Percentiles rank a stretch among this genome's conserved stretches.
These are phyloP conservation scores for Fusarium subtropicale DNA, from an alignment of 2,329 filamentous ascomycete genomes.

Conservation along the genomic window DNA sequence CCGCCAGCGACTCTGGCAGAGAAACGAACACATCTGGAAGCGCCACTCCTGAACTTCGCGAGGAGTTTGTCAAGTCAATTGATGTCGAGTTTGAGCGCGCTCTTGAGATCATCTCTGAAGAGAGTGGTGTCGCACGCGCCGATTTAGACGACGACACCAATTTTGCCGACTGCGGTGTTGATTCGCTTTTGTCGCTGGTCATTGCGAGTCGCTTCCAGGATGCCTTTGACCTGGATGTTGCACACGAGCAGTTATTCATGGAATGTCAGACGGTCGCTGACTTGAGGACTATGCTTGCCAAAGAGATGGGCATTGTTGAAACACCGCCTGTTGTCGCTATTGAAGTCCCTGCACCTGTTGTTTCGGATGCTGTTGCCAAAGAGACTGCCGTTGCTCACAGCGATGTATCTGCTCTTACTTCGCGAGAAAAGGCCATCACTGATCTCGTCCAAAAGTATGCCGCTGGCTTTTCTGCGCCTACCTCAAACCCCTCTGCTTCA, in stretches of 20 bases:
- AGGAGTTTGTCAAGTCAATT: slow-evolving; percentile 6
- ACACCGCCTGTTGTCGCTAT: not conserved
- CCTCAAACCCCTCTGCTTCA: not conserved
- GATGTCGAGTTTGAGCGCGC: slow-evolving; percentile 34
- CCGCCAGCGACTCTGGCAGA: slow-evolving; percentile 23
- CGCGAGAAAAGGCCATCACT: slow-evolving; percentile 8
- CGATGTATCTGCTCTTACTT: not conserved
- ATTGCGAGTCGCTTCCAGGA: slow-evolving; percentile 68
- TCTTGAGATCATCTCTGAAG: slow-evolving; percentile 54
- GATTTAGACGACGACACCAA: slow-evolving; percentile 68
- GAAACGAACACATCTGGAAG: slow-evolving; percentile 3
- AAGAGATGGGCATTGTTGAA: not conserved
- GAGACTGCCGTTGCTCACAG: not conserved
- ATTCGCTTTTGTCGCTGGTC: slow-evolving; percentile 70
- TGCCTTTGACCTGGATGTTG: slow-evolving; percentile 8
- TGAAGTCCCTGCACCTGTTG: not conserved
- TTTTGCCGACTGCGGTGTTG: slow-evolving; percentile 69
- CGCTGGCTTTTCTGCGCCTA: not conserved
- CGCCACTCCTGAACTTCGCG: slow-evolving; percentile 8
- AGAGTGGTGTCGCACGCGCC: slow-evolving; percentile 65
- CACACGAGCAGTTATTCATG: slow-evolving; percentile 33
- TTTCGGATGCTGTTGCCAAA: not conserved
- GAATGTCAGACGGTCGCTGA: slow-evolving; percentile 27
- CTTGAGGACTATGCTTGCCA: slow-evolving; percentile 16
- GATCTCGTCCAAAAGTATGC: slow-evolving; percentile 23